Evolutionary conservation across 2,329 filamentous ascomycete genomes (phyloP).

Genomic region (Ophiosphaerella narmari): DNA sequence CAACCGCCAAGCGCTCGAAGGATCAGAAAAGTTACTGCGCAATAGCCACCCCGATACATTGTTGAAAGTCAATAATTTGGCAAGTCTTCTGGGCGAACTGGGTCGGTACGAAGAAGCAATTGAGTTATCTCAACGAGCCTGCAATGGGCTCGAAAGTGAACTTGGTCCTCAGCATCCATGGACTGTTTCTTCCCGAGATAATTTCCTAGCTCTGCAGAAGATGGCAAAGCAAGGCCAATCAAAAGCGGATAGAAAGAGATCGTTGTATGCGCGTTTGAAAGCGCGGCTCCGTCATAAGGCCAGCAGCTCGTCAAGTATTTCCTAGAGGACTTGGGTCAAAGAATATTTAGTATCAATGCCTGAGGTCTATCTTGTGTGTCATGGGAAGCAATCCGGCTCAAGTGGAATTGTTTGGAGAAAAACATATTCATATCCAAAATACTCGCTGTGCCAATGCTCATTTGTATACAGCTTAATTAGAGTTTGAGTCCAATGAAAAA

Average conservation of each 20-base stretch:
- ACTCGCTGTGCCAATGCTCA: too few species aligned
- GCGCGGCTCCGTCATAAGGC: too few species aligned
- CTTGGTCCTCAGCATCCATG: background rate
- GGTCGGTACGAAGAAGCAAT: background rate
- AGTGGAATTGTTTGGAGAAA: too few species aligned
- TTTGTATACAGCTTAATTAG: too few species aligned
- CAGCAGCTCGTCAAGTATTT: too few species aligned
- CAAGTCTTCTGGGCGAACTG: background rate
- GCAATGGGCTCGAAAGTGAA: background rate
- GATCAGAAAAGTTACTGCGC: background rate
- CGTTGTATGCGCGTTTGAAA: too few species aligned
- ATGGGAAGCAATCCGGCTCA: too few species aligned
- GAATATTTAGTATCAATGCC: too few species aligned
- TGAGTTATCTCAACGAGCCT: background rate
- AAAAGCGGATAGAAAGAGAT: background rate
- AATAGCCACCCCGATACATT: background rate
- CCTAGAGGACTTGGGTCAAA: too few species aligned
- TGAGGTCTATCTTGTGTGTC: too few species aligned
- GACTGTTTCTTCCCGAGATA: background rate
- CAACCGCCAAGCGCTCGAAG: background rate
- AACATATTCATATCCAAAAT: too few species aligned
- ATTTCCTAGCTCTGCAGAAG: background rate
- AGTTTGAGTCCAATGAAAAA: too few species aligned
- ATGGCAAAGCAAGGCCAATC: background rate
- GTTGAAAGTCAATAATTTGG: background rate